Conservation (phyloP, 2,329 filamentous ascomycete genomes). For the Boeremia lycopersici region DNA sequence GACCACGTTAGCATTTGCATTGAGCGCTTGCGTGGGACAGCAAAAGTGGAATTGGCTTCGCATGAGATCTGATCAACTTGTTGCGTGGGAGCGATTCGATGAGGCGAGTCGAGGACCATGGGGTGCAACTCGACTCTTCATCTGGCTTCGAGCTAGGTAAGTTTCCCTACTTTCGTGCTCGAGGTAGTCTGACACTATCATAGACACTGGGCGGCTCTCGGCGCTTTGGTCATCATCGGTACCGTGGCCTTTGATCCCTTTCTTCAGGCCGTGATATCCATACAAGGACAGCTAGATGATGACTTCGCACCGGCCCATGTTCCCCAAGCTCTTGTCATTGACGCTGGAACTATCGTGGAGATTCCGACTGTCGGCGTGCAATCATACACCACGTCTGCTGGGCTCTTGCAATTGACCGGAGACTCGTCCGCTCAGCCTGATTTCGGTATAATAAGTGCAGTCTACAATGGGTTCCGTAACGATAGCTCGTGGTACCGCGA, state of each 20-base stretch:
- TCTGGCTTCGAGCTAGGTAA: constrained; percentile 16
- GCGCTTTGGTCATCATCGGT: constrained; percentile 11
- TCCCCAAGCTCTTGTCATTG: background rate
- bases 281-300: background rate
- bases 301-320: background rate
- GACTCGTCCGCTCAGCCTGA: constrained; percentile 2
- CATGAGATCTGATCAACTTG: constrained; percentile 1
- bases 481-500: background rate
- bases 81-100: constrained; percentile 18
- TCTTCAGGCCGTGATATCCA: constrained; percentile 9
- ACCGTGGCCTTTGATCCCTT: constrained; percentile 18
- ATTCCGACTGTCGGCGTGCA: background rate
- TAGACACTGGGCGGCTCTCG: constrained; percentile 15
- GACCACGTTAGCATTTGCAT: constrained; percentile 16
- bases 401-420: background rate
- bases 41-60: constrained; percentile 21
- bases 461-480: constrained; percentile 16
- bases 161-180: background rate
- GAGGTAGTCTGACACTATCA: background rate
- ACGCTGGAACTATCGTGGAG: background rate
- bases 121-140: constrained; percentile 13
- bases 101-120: constrained; percentile 20
- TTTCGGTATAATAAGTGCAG: constrained; percentile 17
- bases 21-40: constrained; percentile 22
- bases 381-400: background rate